Percentiles rank a stretch among this genome's conserved stretches.
phyloP scores from a whole-genome alignment of 2,329 filamentous ascomycete genomes.

The Talaromyces sp. region DNA sequence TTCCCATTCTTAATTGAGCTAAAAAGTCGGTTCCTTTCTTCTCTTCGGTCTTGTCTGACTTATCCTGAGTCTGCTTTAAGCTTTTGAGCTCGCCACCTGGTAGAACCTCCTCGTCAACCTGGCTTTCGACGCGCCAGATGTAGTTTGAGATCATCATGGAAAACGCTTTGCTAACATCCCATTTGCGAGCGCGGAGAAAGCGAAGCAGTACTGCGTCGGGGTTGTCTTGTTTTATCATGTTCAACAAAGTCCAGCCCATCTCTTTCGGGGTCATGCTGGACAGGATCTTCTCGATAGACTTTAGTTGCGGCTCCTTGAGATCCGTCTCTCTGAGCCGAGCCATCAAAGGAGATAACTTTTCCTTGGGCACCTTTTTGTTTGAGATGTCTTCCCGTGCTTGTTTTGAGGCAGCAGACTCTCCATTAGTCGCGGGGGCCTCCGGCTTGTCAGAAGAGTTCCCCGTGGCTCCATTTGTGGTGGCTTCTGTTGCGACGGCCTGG shows the following conservation, averaged over 20 bases:
- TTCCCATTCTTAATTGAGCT: slow-evolving; percentile 33
- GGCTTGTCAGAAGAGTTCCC: background rate
- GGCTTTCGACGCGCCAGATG: slow-evolving; percentile 32
- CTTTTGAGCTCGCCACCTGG: slow-evolving; percentile 29
- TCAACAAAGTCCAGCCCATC: slow-evolving; percentile 16
- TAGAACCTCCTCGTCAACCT: slow-evolving; percentile 29
- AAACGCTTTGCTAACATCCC: slow-evolving; percentile 35
- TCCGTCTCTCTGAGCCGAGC: background rate
- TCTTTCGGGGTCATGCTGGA: background rate
- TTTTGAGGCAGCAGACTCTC: background rate
- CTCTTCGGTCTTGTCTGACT: slow-evolving; percentile 18
- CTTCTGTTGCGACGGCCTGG: background rate
- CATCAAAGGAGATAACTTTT: background rate
- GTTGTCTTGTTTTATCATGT: slow-evolving; percentile 25
- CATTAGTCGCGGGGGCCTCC: background rate
- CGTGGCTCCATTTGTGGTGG: background rate
- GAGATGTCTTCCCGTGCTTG: background rate
- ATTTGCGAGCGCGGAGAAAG: slow-evolving; percentile 37
- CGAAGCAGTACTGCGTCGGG: slow-evolving; percentile 37
- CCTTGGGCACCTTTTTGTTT: background rate
- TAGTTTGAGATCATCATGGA: slow-evolving; percentile 35
- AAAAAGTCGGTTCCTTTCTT: slow-evolving; percentile 28
- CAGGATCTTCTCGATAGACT: background rate
- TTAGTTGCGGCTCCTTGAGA: background rate
- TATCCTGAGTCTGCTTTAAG: slow-evolving; percentile 15